Evolutionary conservation across 1,139 yeast genomes (phyloP).

Genomic region (Yamadazyma pseudoaaseri): DNA sequence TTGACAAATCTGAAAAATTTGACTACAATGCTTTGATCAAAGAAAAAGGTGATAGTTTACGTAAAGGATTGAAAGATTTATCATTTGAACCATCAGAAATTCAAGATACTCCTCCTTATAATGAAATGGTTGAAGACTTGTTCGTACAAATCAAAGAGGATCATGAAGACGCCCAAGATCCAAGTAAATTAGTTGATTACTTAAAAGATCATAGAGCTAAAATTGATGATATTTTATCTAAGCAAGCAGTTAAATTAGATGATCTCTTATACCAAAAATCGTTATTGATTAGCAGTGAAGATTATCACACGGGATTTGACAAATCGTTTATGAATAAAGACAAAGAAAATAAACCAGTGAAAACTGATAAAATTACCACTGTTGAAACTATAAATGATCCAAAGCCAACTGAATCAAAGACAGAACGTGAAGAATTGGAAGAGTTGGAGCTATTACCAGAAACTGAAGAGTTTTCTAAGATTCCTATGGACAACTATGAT

Average conservation of each 20-base stretch:
- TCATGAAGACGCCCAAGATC: constrained; percentile 48
- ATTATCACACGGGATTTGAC: constrained; percentile 92
- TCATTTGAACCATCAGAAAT: constrained; percentile 47
- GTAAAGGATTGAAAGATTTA: constrained; percentile 46
- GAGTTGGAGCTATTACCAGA: constrained; percentile 48
- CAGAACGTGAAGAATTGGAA: constrained; percentile 29
- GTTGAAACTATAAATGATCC: constrained; percentile 31
- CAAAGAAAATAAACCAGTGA: constrained; percentile 12
- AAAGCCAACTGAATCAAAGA: constrained; percentile 7
- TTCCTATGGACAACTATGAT: constrained; percentile 48
- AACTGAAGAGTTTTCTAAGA: constrained; percentile 63
- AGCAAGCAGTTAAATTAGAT: constrained; percentile 60
- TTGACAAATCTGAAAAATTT: constrained; percentile 58
- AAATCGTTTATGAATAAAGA: constrained; percentile 72
- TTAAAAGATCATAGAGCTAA: constrained; percentile 66
- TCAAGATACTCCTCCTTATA: constrained; percentile 75
- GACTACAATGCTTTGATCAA: constrained; percentile 37
- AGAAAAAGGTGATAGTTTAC: constrained; percentile 34
- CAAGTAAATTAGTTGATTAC: constrained; percentile 40
- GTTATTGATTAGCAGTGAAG: constrained; percentile 81
- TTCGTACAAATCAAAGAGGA: constrained; percentile 68
- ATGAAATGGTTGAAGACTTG: constrained; percentile 91
- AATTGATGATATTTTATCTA: constrained; percentile 60
- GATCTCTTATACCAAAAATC: constrained; percentile 70
- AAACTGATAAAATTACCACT: constrained; percentile 18